Evolutionary conservation across 2,329 filamentous ascomycete genomes (phyloP).

Genomic region (Sporothrix globosa): DNA sequence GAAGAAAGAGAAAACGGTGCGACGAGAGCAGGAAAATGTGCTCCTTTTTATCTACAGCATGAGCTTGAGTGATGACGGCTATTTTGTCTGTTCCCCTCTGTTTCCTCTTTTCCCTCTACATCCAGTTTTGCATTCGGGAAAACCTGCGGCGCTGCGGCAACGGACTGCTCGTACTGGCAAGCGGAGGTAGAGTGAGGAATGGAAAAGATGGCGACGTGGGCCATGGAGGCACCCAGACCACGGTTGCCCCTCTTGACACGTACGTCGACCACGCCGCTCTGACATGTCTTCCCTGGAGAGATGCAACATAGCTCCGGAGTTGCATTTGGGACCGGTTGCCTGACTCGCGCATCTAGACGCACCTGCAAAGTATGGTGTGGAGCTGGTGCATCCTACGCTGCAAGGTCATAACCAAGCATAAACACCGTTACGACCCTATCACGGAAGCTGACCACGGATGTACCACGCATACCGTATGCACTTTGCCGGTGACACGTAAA

Average conservation of each 20-base stretch:
- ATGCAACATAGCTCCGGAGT: neutral
- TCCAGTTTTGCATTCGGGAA: constrained; percentile 12
- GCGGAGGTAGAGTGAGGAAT: neutral
- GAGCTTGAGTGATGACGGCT: neutral
- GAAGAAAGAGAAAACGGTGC: neutral
- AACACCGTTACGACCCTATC: constrained; percentile 14
- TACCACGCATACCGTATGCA: neutral
- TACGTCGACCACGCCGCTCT: constrained; percentile 1
- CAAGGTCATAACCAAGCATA: constrained; percentile 17
- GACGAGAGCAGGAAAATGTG: constrained; percentile 12
- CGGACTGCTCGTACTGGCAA: neutral
- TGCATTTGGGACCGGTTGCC: neutral
- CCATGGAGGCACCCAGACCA: constrained; percentile 12
- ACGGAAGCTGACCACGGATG: constrained; percentile 1
- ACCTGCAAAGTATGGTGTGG: neutral
- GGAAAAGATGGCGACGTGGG: neutral
- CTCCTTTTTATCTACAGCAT: constrained; percentile 27
- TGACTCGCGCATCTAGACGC: neutral
- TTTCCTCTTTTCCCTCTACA: neutral
- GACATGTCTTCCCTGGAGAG: neutral
- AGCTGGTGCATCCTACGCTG: constrained; percentile 2
- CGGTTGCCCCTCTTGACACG: constrained; percentile 14
- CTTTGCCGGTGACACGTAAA: neutral
- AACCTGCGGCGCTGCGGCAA: neutral
- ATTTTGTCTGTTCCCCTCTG: neutral